These are phyloP conservation scores for Serendipita sp. DNA, from an alignment of 1,284 basidiomycete species.

Conservation along the genomic window DNA sequence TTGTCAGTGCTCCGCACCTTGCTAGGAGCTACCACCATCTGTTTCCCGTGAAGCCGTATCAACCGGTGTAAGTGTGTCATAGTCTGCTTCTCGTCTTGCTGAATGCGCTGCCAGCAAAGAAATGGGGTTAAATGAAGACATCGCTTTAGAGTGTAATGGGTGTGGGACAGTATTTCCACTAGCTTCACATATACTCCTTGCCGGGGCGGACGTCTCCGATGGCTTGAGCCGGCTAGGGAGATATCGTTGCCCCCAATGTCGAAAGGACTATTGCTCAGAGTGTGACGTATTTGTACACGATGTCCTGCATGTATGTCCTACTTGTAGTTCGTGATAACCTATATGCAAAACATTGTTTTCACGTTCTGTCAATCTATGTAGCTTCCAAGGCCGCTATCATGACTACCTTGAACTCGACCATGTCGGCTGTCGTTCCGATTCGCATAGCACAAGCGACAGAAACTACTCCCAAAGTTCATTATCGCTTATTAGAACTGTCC, in stretches of 20 bases:
- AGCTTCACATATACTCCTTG: constrained; percentile 16
- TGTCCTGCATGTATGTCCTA: constrained; percentile 57
- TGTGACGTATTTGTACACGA: constrained; percentile 67
- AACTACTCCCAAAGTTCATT: constrained; percentile 17
- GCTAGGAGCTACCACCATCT: constrained; percentile 90
- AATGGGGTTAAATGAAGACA: constrained; percentile 24
- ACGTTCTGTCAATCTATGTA: neutral
- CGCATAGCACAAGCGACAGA: neutral
- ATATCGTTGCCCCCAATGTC: constrained; percentile 51
- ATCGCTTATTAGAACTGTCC: constrained; percentile 55
- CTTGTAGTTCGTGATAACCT: constrained; percentile 18
- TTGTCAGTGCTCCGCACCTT: constrained; percentile 93
- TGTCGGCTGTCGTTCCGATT: neutral
- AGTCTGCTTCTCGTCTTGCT: constrained; percentile 1
- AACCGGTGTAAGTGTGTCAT: constrained; percentile 50
- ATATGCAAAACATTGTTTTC: neutral
- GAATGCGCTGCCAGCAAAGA: constrained; percentile 17
- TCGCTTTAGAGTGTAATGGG: constrained; percentile 43
- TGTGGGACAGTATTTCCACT: constrained; percentile 53
- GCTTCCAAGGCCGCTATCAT: no score
- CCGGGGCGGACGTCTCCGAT: constrained; percentile 31
- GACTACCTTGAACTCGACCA: neutral
- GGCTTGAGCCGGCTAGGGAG: constrained; percentile 66
- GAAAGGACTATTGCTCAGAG: constrained; percentile 44
- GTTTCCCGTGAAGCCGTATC: constrained; percentile 76